phyloP scores from a whole-genome alignment of 768 basidiomycete species.

The Saitozyma sp. region DNA sequence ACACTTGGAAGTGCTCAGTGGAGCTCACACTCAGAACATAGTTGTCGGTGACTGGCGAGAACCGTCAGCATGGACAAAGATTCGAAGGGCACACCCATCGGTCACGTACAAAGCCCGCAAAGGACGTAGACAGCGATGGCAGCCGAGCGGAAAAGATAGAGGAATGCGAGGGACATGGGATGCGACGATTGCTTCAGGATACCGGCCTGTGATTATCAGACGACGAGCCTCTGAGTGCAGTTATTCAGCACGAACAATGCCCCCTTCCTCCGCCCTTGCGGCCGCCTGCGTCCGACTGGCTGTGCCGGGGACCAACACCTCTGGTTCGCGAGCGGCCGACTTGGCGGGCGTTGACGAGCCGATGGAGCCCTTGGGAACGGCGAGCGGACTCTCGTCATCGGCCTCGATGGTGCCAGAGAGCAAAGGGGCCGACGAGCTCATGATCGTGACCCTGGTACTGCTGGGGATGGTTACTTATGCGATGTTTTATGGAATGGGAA shows the following conservation, averaged over 20 bases:
- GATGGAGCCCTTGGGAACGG: slow-evolving; percentile 25
- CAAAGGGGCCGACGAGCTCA: slow-evolving; percentile 57
- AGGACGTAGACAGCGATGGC: slow-evolving; percentile 92
- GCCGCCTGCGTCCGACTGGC: neutral
- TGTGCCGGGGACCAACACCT: slow-evolving; percentile 1
- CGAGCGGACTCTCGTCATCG: slow-evolving; percentile 60
- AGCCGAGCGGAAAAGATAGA: slow-evolving; percentile 81
- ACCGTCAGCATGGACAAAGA: slow-evolving; percentile 9
- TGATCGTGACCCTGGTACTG: neutral
- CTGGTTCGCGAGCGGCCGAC: slow-evolving; percentile 43
- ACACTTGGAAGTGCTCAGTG: neutral
- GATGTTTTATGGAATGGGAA: neutral
- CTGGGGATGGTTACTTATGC: neutral
- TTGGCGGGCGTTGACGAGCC: slow-evolving; percentile 24
- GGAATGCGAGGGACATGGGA: slow-evolving; percentile 75
- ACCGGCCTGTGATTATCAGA: slow-evolving; percentile 23
- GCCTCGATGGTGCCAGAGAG: slow-evolving; percentile 76
- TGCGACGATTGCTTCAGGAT: slow-evolving; percentile 51
- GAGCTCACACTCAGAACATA: slow-evolving; percentile 85
- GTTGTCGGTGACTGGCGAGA: slow-evolving; percentile 66
- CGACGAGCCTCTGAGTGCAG: too few relatives aligned
- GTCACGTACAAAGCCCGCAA: slow-evolving; percentile 63
- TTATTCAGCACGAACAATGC: slow-evolving; percentile 54
- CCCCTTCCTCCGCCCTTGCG: slow-evolving; percentile 68
- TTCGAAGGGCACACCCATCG: slow-evolving; percentile 5